phyloP scores from a whole-genome alignment of 2,329 filamentous ascomycete genomes.

The Ceratocystis papillata region DNA sequence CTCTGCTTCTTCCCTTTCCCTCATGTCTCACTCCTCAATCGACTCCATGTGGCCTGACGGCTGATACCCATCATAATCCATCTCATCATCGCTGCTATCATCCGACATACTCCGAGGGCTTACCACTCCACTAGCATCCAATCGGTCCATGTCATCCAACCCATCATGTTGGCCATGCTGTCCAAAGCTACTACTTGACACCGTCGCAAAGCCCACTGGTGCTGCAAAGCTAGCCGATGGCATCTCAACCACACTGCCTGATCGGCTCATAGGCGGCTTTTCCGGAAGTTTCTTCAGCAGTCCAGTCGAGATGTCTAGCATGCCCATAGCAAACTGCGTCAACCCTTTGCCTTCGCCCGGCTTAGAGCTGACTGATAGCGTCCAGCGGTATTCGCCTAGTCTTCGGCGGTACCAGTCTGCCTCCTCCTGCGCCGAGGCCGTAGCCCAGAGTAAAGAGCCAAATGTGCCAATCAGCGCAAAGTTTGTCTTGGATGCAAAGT shows the following conservation, averaged over 20 bases:
- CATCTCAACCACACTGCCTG: conserved; percentile 41
- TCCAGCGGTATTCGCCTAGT: conserved; percentile 87
- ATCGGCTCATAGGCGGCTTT: conserved; percentile 55
- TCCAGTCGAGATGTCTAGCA: conserved; percentile 61
- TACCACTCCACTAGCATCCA: conserved; percentile 41
- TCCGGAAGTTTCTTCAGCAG: conserved; percentile 59
- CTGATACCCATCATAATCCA: conserved; percentile 36
- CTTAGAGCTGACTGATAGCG: conserved; percentile 72
- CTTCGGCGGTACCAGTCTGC: conserved; percentile 83
- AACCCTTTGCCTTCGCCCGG: conserved; percentile 49
- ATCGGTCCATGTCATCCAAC: conserved; percentile 32
- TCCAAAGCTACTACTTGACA: conserved; percentile 10
- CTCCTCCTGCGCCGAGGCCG: conserved; percentile 75
- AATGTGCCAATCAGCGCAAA: conserved; percentile 94
- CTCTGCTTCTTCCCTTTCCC: background rate
- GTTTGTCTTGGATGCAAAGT: conserved; percentile 76
- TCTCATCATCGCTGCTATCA: conserved; percentile 47
- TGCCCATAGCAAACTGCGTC: conserved; percentile 64
- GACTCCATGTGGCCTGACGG: conserved; percentile 17
- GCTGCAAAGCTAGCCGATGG: conserved; percentile 26
- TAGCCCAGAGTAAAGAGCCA: conserved; percentile 79
- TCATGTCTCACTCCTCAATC: conserved; percentile 17
- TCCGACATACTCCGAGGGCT: conserved; percentile 41
- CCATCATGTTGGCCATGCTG: background rate
- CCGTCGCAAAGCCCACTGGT: conserved; percentile 30